Evolutionary conservation across 2,329 filamentous ascomycete genomes (phyloP), one percentile per base, ranked within the genome.

Genomic region (Calonectria honghensis): DNA sequence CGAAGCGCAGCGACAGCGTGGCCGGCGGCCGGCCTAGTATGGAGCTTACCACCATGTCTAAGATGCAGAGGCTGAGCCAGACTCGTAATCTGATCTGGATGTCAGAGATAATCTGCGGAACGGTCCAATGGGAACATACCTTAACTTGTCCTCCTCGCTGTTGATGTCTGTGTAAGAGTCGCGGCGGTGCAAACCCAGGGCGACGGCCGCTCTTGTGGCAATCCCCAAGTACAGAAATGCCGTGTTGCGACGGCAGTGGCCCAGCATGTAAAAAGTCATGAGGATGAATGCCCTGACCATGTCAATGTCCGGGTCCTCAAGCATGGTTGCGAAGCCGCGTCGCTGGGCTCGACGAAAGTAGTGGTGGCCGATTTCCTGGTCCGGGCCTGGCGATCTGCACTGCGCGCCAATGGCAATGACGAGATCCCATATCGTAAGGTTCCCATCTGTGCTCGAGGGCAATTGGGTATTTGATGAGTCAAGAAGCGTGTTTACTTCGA

Each of bases 181-280:
- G 35, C 77, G 61, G 9, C 78, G 83, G 67, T 92, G 90, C 9
- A 93, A 78, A 0, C 91, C 91, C 0, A 93, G 78, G 0, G 90
- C 89, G 4, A 89, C 88, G 0, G 91, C 91, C 0, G 91, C 89
- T 68, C 90, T 88, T 0, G 89, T 86, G 1, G 91, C 91, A 11
- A 93, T 88, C 0, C 91, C 91, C 3, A 93, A 81, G 70, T 93
- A 93, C 89, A 93, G 92, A 68, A 91, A 93, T 0, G 91, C 91
- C 0, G 91, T 87, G 85, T 95, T 92, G 76, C 92, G 93, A 76
- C 90, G 85, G 75, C 91, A 87, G 51, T 85, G 80, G 41, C 90
- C 91, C 41, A 94, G 90, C 85, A 95, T 93, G 88, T 93, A 95
- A 20, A 93, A 93, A 10, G 91, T 94, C 85, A 95, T 94, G 84